These are phyloP conservation scores for Chimonanthus salicifolius DNA, from an alignment of 164 flowering plant species.

Conservation along the genomic window DNA sequence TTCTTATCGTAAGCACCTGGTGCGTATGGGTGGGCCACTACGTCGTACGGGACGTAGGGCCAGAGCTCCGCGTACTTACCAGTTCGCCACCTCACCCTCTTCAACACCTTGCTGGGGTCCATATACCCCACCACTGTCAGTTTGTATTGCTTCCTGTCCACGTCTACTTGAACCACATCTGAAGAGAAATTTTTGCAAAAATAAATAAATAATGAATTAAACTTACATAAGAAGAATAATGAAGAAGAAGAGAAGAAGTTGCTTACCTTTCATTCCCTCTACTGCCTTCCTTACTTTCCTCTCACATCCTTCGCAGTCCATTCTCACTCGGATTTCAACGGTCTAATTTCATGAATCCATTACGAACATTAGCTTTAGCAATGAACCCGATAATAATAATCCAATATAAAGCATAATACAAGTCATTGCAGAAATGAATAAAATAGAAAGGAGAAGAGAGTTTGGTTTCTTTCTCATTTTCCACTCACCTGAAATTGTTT, in stretches of 20 bases:
- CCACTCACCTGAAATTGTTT: constrained; percentile 33
- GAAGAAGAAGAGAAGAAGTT: neutral
- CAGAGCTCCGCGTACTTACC: constrained; percentile 90
- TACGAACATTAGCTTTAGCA: neutral
- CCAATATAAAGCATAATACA: too few species aligned
- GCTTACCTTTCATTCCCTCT: constrained; percentile 65
- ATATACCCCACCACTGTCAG: constrained; percentile 82
- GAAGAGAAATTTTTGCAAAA: neutral
- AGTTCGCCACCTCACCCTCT: constrained; percentile 57
- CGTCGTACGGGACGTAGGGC: constrained; percentile 90
- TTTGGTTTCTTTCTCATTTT: neutral
- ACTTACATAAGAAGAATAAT: neutral
- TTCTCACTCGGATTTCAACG: constrained; percentile 78
- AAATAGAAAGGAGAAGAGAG: neutral
- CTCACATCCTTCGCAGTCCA: constrained; percentile 96
- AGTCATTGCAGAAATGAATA: neutral
- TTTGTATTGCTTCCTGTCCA: constrained; percentile 67
- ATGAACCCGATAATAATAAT: neutral
- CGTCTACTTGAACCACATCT: constrained; percentile 59
- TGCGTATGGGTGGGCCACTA: constrained; percentile 82
- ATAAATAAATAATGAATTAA: neutral
- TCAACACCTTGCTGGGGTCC: constrained; percentile 65
- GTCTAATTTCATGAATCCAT: constrained; percentile 39
- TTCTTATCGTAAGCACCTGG: constrained; percentile 81
- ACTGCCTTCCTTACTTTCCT: constrained; percentile 59